phyloP scores from a whole-genome alignment of 495 filamentous ascomycete genomes.

The Annulohypoxylon nitens region DNA sequence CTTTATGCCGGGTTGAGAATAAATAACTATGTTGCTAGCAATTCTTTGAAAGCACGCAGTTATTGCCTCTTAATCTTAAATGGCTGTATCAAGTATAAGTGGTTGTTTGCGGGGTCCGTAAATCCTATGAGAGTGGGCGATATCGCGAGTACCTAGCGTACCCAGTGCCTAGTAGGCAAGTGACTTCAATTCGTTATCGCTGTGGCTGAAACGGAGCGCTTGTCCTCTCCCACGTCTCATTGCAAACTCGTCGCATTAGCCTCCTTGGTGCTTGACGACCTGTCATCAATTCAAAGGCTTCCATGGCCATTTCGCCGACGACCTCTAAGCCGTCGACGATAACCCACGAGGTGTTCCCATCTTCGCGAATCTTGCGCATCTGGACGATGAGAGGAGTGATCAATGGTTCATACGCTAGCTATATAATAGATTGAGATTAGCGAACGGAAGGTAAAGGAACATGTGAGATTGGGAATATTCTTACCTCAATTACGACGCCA shows the following conservation, averaged over 20 bases:
- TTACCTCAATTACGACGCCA: slow-evolving; percentile 80
- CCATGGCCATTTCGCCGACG: slow-evolving; percentile 83
- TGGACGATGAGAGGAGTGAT: slow-evolving; percentile 78
- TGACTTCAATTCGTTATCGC: slow-evolving; percentile 14
- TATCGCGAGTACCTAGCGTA: background rate
- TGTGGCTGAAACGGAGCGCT: slow-evolving; percentile 50
- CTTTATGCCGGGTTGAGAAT: too few relatives aligned
- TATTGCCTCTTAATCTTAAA: too few relatives aligned
- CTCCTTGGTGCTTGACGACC: slow-evolving; percentile 82
- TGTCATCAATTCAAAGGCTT: slow-evolving; percentile 86
- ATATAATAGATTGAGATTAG: slow-evolving; percentile 1
- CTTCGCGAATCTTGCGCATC: slow-evolving; percentile 66
- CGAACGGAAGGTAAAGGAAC: background rate
- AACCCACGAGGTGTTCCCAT: slow-evolving; percentile 76
- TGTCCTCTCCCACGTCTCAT: slow-evolving; percentile 58
- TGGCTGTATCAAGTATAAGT: too few relatives aligned
- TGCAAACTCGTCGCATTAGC: slow-evolving; percentile 72
- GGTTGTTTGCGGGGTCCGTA: background rate
- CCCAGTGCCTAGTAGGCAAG: background rate
- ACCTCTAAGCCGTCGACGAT: slow-evolving; percentile 85
- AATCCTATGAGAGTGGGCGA: background rate
- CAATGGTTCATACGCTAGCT: slow-evolving; percentile 80
- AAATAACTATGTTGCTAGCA: too few relatives aligned
- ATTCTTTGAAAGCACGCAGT: too few relatives aligned
- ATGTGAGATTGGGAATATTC: slow-evolving; percentile 9